phyloP scores from a whole-genome alignment of 83 land plant genomes.

The Larix sibirica region DNA sequence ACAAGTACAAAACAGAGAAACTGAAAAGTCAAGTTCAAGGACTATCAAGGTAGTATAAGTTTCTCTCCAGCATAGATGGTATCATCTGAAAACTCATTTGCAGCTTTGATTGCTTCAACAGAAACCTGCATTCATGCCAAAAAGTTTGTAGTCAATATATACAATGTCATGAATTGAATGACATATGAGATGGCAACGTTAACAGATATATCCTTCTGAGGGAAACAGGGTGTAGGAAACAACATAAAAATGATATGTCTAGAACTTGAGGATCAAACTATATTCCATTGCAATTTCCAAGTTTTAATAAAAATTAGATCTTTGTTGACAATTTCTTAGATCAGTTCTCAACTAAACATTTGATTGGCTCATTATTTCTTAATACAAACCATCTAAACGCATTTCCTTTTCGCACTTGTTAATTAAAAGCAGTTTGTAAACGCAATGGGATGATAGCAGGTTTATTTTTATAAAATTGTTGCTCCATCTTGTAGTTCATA shows the following conservation, averaged over 20 bases:
- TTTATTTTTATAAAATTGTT: too few relatives aligned
- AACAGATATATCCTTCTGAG: neutral
- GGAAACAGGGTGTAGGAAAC: neutral
- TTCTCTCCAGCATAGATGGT: constrained; percentile 21
- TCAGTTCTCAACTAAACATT: too few relatives aligned
- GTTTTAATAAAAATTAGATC: too few relatives aligned
- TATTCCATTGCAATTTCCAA: too few relatives aligned
- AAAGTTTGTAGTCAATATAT: neutral
- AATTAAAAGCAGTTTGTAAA: too few relatives aligned
- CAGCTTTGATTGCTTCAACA: constrained; percentile 18
- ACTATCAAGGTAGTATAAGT: constrained; percentile 6
- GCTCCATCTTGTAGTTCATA: too few relatives aligned
- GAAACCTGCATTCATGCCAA: constrained; percentile 15
- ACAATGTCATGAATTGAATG: neutral
- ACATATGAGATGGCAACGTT: neutral
- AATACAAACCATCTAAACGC: too few relatives aligned
- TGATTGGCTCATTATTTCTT: too few relatives aligned
- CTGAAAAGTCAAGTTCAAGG: neutral
- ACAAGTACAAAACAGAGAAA: neutral
- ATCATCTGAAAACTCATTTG: constrained; percentile 18
- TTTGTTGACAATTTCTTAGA: too few relatives aligned
- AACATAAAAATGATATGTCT: neutral
- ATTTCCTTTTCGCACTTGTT: too few relatives aligned
- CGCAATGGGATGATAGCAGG: too few relatives aligned
- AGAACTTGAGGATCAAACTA: neutral